Conservation (phyloP, 192 early-diverging fungal species). For the Spizellomyces punctatus region DNA sequence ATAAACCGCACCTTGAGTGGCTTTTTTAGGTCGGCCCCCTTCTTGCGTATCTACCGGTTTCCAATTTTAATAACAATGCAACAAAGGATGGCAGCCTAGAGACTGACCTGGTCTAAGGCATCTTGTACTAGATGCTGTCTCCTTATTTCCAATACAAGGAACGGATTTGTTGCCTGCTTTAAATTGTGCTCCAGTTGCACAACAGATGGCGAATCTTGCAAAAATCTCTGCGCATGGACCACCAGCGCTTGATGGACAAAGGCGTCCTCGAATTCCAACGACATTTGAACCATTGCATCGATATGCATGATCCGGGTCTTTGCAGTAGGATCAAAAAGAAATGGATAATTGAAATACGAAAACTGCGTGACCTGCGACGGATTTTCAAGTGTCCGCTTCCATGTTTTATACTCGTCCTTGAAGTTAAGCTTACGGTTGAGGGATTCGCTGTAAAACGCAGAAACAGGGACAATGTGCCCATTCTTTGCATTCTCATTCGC, state of each 20-base stretch:
- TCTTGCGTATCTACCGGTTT: conserved; percentile 42
- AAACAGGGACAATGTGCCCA: conserved; percentile 15
- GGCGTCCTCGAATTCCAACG: conserved; percentile 76
- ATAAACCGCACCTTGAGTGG: conserved; percentile 86
- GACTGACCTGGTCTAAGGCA: conserved; percentile 68
- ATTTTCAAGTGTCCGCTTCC: conserved; percentile 59
- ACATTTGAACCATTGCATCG: conserved; percentile 79
- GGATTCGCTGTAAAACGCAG: conserved; percentile 50
- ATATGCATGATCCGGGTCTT: conserved; percentile 74
- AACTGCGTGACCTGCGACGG: conserved; percentile 50
- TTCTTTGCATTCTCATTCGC: conserved; percentile 52
- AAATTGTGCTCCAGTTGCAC: conserved; percentile 60
- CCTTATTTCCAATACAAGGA: conserved; percentile 77
- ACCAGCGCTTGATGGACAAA: conserved; percentile 80
- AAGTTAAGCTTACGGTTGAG: conserved; percentile 60
- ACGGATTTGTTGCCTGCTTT: conserved; percentile 69
- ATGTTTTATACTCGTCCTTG: conserved; percentile 76
- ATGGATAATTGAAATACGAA: conserved; percentile 71
- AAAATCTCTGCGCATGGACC: conserved; percentile 70
- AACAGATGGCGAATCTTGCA: conserved; percentile 55
- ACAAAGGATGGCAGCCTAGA: background rate
- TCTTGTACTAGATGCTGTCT: conserved; percentile 74
- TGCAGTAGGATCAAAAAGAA: conserved; percentile 67
- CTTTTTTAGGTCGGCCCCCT: conserved; percentile 70
- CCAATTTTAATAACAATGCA: background rate